Base-by-base conservation (phyloP, 345 rosid species). In the Eucalyptus brandiana region DNA sequence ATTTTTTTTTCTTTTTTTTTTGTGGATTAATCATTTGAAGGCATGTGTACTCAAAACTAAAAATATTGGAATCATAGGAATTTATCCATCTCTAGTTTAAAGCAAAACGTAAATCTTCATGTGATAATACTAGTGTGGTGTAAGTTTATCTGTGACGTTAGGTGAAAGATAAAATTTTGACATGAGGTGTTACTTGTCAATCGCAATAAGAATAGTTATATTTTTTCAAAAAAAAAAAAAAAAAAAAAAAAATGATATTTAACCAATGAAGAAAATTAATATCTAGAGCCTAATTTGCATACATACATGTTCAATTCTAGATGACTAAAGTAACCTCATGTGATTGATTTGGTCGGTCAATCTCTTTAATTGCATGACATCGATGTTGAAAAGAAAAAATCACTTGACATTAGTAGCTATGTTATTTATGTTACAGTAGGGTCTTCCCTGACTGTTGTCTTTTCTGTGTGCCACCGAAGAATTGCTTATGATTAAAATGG, bases 131-230 rank as follows among this genome's bases (percentile, higher is more conserved):
- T n/a, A n/a, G n/a, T n/a, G n/a, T n/a, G n/a, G n/a, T n/a, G n/a
- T n/a, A n/a, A n/a, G n/a, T n/a, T n/a, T n/a, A n/a, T n/a, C 17
- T 16, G 0, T 3, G 2, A 50, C 3, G 1, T 50, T 0, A 2
- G 1, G 53, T 2, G 2, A 50, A 50, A 50, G 19, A 0, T 50
- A 50, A 49, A 16, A 1, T 50, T 50, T 50, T 16, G 0, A 18
- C 13, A 9, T 18, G 24, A 69, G 14, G 3, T 5, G 24, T 34
- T 69, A 23, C 42, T 34, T 2, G 1, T 49, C 3, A 16, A 69
- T 69, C 0, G 2, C 24, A 34, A 19, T 0, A 69, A 5, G 2
- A 69, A 18, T 2, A 18, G 10, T 5, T 1, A 67, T 67, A 3
- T 8, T n/a, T n/a, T n/a, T n/a, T n/a, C n/a, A n/a, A n/a, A n/a